phyloP scores from a whole-genome alignment of 2,329 filamentous ascomycete genomes.

The Trichoderma cornu-damae region DNA sequence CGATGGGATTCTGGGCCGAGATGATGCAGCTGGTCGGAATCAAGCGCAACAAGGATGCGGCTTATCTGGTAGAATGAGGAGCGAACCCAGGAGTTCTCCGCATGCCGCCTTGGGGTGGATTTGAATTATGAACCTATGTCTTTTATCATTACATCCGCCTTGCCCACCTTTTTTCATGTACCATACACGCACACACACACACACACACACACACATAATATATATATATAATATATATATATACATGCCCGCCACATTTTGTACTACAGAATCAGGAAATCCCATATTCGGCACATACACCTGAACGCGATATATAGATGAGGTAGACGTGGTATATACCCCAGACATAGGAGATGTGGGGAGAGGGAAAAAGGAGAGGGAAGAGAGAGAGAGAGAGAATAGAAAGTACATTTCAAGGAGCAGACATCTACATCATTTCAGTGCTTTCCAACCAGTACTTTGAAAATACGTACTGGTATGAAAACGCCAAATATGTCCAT shows the following conservation, averaged over 20 bases:
- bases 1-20: constrained; percentile 53
- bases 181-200: too few relatives aligned
- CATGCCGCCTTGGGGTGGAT: neutral
- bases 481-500: too few relatives aligned
- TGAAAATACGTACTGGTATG: too few relatives aligned
- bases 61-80: neutral
- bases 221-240: too few relatives aligned
- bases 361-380: too few relatives aligned
- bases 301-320: neutral
- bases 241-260: constrained; percentile 2
- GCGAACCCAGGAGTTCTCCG: neutral
- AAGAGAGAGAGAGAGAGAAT: too few relatives aligned
- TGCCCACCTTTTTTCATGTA: neutral
- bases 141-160: neutral
- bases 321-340: constrained; percentile 7
- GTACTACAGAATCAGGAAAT: constrained; percentile 1
- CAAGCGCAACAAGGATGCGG: constrained; percentile 21
- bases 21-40: constrained; percentile 44
- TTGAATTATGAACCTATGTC: neutral
- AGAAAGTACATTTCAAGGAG: neutral
- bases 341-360: constrained; percentile 9
- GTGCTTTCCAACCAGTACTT: too few relatives aligned
- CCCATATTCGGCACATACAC: neutral
- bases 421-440: too few relatives aligned
- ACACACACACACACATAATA: too few relatives aligned